Evolutionary conservation across 345 rosid species (phyloP).

Genomic region (Gossypium australe): DNA sequence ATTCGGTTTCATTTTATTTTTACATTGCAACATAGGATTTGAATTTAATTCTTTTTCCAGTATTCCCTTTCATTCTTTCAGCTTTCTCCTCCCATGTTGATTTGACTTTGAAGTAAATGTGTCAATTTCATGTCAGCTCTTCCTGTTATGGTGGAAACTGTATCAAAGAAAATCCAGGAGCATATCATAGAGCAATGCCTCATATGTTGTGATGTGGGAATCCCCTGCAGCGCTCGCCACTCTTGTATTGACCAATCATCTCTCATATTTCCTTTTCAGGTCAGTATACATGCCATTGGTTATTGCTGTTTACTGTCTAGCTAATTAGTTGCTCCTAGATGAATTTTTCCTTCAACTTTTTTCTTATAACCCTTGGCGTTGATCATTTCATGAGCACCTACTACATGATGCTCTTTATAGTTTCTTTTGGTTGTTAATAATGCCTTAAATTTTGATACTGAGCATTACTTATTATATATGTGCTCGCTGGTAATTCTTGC

Average conservation of each 20-base stretch:
- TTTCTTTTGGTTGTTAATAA: background rate
- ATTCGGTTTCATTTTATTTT: background rate
- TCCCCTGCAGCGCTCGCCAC: constrained; percentile 80
- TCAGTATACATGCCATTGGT: constrained; percentile 23
- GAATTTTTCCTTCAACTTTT: background rate
- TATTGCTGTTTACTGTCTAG: background rate
- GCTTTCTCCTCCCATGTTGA: constrained; percentile 7
- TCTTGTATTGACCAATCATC: constrained; percentile 88
- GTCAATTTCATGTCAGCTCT: constrained; percentile 50
- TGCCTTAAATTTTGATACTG: background rate
- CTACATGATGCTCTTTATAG: background rate
- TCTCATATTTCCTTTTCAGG: constrained; percentile 96
- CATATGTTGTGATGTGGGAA: constrained; percentile 89
- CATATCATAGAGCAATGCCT: constrained; percentile 89
- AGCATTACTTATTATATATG: background rate
- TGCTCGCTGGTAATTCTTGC: background rate
- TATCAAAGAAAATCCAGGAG: constrained; percentile 67
- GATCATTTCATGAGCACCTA: background rate
- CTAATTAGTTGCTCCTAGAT: background rate
- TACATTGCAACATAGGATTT: background rate
- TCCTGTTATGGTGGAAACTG: constrained; percentile 75
- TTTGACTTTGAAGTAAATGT: constrained; percentile 16
- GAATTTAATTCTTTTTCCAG: background rate
- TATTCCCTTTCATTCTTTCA: background rate
- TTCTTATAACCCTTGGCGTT: background rate